These are phyloP conservation scores for Cinnamomum chago DNA, from an alignment of 164 flowering plant species.

Conservation along the genomic window DNA sequence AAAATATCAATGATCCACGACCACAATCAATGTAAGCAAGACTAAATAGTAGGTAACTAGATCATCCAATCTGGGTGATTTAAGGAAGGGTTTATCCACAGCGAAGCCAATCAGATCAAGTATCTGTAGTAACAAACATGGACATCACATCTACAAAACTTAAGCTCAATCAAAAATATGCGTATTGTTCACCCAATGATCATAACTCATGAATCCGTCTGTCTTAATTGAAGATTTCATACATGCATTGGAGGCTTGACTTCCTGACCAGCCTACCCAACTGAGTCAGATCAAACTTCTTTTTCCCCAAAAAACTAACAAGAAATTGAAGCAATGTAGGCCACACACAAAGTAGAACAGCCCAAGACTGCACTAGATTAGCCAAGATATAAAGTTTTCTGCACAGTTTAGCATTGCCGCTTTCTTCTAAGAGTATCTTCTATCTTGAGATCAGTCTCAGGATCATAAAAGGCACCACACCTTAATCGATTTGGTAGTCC, in stretches of 20 bases:
- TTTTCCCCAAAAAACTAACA: too few species aligned
- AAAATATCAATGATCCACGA: too few species aligned
- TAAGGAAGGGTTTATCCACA: not conserved
- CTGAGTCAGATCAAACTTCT: not conserved
- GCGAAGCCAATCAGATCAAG: not conserved
- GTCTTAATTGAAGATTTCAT: not conserved
- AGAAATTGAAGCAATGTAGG: too few species aligned
- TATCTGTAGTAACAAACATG: not conserved
- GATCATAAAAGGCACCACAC: constrained; percentile 98
- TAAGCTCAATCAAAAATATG: not conserved
- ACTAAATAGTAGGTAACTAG: not conserved
- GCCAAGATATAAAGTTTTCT: constrained; percentile 35
- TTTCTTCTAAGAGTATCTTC: constrained; percentile 98
- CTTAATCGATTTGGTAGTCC: constrained; percentile 83
- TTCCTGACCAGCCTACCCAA: constrained; percentile 17
- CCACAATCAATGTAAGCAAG: not conserved
- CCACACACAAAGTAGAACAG: too few species aligned
- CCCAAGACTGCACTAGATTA: not conserved
- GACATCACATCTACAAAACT: not conserved
- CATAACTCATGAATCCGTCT: not conserved
- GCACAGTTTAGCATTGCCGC: constrained; percentile 95
- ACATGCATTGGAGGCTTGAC: not conserved
- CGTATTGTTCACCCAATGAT: not conserved
- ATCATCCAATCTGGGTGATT: not conserved
- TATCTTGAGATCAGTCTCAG: constrained; percentile 93